phyloP scores from a whole-genome alignment of 2,329 filamentous ascomycete species.

The Magnaporthiopsis rhizophila region DNA sequence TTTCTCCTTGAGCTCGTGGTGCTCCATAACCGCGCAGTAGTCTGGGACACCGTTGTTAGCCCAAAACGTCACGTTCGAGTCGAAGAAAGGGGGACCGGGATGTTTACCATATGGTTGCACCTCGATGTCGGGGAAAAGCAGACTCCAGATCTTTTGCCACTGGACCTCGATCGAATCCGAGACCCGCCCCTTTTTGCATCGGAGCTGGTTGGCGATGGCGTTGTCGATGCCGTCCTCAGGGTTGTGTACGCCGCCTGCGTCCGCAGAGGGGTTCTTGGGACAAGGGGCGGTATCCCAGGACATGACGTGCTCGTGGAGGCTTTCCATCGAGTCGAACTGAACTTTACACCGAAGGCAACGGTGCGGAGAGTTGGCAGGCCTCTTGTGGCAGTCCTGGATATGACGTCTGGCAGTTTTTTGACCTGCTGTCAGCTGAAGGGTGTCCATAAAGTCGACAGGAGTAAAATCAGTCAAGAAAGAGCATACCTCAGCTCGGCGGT shows the following conservation, averaged over 20 bases:
- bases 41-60: not conserved
- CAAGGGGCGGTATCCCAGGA: constrained; percentile 6
- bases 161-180: constrained; percentile 10
- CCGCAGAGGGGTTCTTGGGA: not conserved
- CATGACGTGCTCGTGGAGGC: constrained; percentile 6
- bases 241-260: not conserved
- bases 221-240: constrained; percentile 10
- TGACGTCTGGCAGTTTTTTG: constrained; percentile 5
- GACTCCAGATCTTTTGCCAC: constrained; percentile 11
- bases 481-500: constrained; percentile 9
- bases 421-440: not conserved
- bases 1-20: constrained; percentile 10
- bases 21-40: constrained; percentile 10
- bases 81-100: too few relatives aligned
- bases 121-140: constrained; percentile 7
- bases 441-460: not conserved
- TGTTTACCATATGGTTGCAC: constrained; percentile 9
- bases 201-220: constrained; percentile 5
- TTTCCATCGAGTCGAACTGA: constrained; percentile 8
- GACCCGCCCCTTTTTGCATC: constrained; percentile 8
- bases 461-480: not conserved
- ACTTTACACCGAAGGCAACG: constrained; percentile 8
- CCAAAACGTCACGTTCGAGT: too few relatives aligned
- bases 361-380: constrained; percentile 4
- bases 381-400: constrained; percentile 10